Evolutionary conservation across 257 asterid species (phyloP).

Genomic region (Capsicum rhomboideum): DNA sequence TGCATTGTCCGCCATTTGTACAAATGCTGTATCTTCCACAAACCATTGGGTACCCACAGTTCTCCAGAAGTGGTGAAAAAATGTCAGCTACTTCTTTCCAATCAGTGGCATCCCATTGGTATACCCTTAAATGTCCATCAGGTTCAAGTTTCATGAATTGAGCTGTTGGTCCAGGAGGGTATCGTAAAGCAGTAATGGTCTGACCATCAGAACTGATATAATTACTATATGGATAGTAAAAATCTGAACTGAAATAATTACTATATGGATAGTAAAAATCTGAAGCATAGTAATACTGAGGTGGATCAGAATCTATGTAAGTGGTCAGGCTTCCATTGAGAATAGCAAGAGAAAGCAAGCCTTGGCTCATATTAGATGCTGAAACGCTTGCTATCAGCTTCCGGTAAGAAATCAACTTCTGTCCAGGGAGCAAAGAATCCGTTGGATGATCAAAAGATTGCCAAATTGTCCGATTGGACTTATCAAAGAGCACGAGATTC

Average conservation of each 20-base stretch:
- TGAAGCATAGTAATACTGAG: not conserved
- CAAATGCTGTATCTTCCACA: slow-evolving; percentile 3
- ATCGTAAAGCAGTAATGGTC: too few relatives aligned
- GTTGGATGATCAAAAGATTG: not conserved
- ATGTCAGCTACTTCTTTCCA: not conserved
- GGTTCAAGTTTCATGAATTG: not conserved
- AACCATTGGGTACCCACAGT: not conserved
- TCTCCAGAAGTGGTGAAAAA: accelerated
- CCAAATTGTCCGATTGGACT: not conserved
- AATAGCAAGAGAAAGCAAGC: too few relatives aligned
- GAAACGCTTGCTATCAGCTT: not conserved
- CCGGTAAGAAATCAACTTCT: not conserved
- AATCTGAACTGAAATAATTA: not conserved
- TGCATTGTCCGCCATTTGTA: not conserved
- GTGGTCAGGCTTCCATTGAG: too few relatives aligned
- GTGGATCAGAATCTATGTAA: not conserved
- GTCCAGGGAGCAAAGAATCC: not conserved
- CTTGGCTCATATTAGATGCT: too few relatives aligned
- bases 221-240: accelerated
- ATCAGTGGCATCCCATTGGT: not conserved
- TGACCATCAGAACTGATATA: not conserved
- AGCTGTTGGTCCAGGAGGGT: not conserved
- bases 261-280: not conserved
- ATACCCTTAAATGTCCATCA: not conserved
- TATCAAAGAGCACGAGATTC: too few relatives aligned